phyloP scores from a whole-genome alignment of 176 grass and related monocot genomes.

The Carex parvula region DNA sequence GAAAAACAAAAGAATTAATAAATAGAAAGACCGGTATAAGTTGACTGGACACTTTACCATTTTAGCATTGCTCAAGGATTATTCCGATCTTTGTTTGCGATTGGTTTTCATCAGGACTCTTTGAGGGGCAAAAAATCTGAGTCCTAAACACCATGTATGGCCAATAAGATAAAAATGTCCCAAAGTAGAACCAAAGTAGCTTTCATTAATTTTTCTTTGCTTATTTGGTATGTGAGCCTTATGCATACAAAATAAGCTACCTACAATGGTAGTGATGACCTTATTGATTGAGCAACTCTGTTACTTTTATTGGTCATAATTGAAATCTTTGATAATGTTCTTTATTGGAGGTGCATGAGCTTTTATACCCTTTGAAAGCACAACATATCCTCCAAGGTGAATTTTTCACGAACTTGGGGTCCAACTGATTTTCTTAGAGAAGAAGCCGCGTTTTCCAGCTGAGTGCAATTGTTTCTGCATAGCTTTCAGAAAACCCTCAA shows the following conservation, averaged over 20 bases:
- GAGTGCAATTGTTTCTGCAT: constrained; percentile 99
- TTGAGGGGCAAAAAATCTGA: background rate
- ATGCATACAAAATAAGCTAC: background rate
- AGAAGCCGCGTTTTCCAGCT: constrained; percentile 88
- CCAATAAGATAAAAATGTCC: constrained; percentile 1
- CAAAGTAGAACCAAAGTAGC: background rate
- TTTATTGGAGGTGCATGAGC: background rate
- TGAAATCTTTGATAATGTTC: constrained; percentile 11
- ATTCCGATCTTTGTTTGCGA: background rate
- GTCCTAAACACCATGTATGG: background rate
- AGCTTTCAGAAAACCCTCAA: constrained; percentile 95
- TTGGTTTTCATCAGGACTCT: background rate
- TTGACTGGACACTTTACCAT: background rate
- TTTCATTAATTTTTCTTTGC: background rate
- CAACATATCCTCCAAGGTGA: constrained; percentile 96
- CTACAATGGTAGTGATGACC: background rate
- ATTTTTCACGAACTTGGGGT: constrained; percentile 85
- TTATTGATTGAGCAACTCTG: background rate
- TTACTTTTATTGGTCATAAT: background rate
- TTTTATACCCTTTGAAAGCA: constrained; percentile 91
- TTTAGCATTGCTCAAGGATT: background rate
- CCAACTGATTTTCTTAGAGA: constrained; percentile 92
- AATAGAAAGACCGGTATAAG: background rate
- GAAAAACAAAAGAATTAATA: constrained; percentile 35
- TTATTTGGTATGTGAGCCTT: background rate